Conservation (phyloP, 2,329 filamentous ascomycete species). For the Diplodia seriata region DNA sequence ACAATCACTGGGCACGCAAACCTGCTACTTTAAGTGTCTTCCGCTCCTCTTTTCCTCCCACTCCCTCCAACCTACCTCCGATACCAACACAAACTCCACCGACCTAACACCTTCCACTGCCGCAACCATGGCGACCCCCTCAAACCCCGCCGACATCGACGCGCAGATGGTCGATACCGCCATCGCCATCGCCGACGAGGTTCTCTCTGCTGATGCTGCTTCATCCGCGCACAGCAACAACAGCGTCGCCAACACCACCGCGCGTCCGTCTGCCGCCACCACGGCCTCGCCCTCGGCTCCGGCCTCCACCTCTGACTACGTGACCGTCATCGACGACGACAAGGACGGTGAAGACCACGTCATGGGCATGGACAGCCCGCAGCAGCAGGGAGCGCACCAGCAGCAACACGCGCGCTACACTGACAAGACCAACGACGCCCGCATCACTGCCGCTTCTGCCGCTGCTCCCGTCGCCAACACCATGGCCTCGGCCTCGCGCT, state of each 20-base stretch:
- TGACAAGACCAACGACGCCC: neutral
- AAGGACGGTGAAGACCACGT: no score
- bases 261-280: neutral
- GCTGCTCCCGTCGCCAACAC: neutral
- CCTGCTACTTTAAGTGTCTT: neutral
- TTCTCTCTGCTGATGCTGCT: neutral
- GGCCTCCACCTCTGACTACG: neutral
- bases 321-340: no score
- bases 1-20: neutral
- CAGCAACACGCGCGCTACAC: neutral
- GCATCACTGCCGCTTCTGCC: neutral
- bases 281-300: neutral
- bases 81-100: neutral
- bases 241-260: neutral
- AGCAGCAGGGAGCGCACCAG: neutral
- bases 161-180: neutral
- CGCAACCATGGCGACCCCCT: neutral
- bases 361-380: neutral
- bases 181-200: neutral
- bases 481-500: no score
- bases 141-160: neutral
- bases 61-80: neutral
- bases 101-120: neutral
- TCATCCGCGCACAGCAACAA: neutral
- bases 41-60: neutral